Evolutionary conservation across 768 basidiomycete genomes (phyloP), one percentile per base, ranked within the genome.

Genomic region (Russula dissimulans): DNA sequence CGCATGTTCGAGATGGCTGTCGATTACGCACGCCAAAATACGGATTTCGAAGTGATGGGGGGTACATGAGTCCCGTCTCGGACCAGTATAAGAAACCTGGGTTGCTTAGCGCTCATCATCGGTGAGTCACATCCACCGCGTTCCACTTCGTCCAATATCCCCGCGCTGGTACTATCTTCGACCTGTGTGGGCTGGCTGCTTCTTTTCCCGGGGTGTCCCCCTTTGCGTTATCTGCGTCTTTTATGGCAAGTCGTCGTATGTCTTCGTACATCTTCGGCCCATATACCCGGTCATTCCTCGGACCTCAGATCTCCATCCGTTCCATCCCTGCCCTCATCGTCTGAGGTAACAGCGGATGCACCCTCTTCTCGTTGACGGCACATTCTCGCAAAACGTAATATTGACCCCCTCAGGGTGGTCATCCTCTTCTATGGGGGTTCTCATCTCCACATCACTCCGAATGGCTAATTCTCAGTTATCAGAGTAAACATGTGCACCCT

Each of bases 1-100:
- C 90, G 97, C 66, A 97, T 99, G 94, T 99, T 98, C 74, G 97
- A 98, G 72, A 98, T 99, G 97, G 97, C 95, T 57, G 89, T 88
- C 75, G 97, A 98, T 78, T 94, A 93, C 69, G 84, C 90, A 55
- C 84, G 91, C 54, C 89, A 93, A 67, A 91, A 94, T 72, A 93
- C 91, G 50, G 78, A 89, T 65, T 97, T 91, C 68, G 92, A 97
- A 74, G 90, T 99, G 67, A 79, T 97, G 68, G 97, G 89, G 94
- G 93, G 3, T 98, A 97, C 75, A 84, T 97, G 68, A 95, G 93
- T 66, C 95, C 97, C 36, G 97, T 99, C 70, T 88, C 85, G 69
- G 94, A 95, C 78, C 78, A 81, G 78, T 99, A 99, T 84, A 91
- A 93, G 81, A 99, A 99, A 72, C 85, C 89, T 41, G 97, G 97